These are phyloP conservation scores for Tricholoma saponaceum DNA, from an alignment of 768 basidiomycete genomes.

Conservation along the genomic window DNA sequence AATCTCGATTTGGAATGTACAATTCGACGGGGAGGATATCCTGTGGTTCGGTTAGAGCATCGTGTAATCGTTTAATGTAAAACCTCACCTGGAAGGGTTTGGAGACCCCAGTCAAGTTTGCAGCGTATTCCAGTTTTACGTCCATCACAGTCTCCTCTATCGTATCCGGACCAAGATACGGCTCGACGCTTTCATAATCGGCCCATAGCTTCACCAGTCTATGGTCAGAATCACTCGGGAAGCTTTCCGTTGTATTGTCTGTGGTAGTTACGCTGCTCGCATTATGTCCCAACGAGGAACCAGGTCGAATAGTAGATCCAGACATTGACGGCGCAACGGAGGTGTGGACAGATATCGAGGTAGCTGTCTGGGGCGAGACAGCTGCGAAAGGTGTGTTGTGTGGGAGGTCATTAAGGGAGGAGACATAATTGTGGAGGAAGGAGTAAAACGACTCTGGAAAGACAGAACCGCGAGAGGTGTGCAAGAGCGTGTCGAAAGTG, in stretches of 20 bases:
- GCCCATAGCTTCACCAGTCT: constrained; percentile 81
- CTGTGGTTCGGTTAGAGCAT: constrained; percentile 27
- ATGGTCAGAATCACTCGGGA: constrained; percentile 84
- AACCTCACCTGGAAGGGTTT: constrained; percentile 56
- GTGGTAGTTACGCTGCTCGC: constrained; percentile 12
- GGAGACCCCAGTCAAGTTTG: constrained; percentile 30
- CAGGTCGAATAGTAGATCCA: constrained; percentile 27
- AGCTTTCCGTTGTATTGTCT: constrained; percentile 31
- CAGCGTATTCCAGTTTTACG: constrained; percentile 54
- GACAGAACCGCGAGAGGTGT: constrained; percentile 69
- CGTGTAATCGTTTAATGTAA: neutral
- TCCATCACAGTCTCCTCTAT: constrained; percentile 45
- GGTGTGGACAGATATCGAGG: constrained; percentile 22
- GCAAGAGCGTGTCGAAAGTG: constrained; percentile 75
- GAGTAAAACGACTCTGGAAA: constrained; percentile 95
- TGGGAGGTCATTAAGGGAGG: constrained; percentile 70
- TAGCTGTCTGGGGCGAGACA: constrained; percentile 28
- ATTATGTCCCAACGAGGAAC: constrained; percentile 22
- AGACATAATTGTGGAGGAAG: constrained; percentile 87
- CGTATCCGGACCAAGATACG: constrained; percentile 53
- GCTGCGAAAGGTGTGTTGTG: constrained; percentile 39
- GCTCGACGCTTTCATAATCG: constrained; percentile 81
- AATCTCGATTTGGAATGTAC: constrained; percentile 67
- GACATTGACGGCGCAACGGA: constrained; percentile 30
- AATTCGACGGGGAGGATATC: constrained; percentile 78